Conservation (phyloP, 352 stramenopile genomes). For the Phytophthora idaei region DNA sequence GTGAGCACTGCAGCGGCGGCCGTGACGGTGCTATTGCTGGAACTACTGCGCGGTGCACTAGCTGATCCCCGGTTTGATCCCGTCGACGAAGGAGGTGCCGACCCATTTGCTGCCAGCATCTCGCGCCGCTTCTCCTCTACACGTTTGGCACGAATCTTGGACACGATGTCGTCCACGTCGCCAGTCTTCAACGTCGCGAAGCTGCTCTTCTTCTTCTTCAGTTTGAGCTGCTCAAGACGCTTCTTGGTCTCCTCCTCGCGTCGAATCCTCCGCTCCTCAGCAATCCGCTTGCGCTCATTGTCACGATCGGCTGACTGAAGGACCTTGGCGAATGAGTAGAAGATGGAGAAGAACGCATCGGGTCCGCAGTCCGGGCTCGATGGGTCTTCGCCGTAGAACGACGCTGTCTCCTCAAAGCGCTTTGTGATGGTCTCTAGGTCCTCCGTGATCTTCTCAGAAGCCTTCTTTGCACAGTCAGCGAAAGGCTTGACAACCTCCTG, state of each 20-base stretch:
- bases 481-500: constrained; percentile 81
- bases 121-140: constrained; percentile 77
- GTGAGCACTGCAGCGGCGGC: constrained; percentile 18
- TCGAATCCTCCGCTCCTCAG: constrained; percentile 75
- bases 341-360: constrained; percentile 86
- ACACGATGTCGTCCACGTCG: constrained; percentile 85
- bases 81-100: constrained; percentile 27
- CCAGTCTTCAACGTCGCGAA: constrained; percentile 79
- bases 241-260: constrained; percentile 84
- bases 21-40: constrained; percentile 6
- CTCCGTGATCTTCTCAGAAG: constrained; percentile 58
- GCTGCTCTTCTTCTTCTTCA: constrained; percentile 76
- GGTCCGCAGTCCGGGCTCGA: constrained; percentile 71
- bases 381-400: constrained; percentile 79
- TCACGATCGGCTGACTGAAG: constrained; percentile 81
- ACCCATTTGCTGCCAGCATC: constrained; percentile 48
- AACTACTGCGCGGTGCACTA: constrained; percentile 18
- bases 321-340: constrained; percentile 86
- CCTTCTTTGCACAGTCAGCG: constrained; percentile 65
- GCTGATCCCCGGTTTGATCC: constrained; percentile 29
- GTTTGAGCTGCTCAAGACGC: constrained; percentile 77
- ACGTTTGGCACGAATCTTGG: constrained; percentile 82
- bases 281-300: constrained; percentile 85
- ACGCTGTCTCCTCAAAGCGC: constrained; percentile 68
- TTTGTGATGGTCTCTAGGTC: constrained; percentile 70